A percentile compares a stretch with the other conserved stretches of the same genome.
phyloP scores from a whole-genome alignment of 2,329 filamentous ascomycete genomes.

The Fusarium sp. region DNA sequence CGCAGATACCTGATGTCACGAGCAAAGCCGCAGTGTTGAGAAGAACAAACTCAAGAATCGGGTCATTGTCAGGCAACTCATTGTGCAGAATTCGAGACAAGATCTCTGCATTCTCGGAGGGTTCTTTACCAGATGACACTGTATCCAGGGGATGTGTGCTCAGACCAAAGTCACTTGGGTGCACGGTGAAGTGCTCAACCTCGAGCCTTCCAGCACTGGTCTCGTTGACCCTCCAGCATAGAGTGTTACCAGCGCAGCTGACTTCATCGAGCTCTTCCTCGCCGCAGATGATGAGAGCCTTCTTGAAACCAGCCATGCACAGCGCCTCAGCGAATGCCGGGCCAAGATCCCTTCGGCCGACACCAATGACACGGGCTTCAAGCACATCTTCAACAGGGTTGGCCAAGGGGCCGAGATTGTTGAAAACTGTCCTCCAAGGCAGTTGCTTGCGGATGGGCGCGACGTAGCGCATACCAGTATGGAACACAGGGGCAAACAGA shows the following conservation, averaged over 20 bases:
- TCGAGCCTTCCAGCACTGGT: conserved; percentile 54
- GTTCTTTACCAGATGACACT: conserved; percentile 86
- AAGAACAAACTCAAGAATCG: conserved; percentile 90
- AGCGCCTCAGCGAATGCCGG: conserved; percentile 89
- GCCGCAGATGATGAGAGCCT: conserved; percentile 91
- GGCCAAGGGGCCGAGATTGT: conserved; percentile 89
- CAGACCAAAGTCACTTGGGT: conserved; percentile 88
- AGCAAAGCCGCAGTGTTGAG: conserved; percentile 92
- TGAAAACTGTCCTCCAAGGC: conserved; percentile 97
- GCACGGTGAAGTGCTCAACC: conserved; percentile 79
- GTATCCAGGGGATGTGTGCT: conserved; percentile 74
- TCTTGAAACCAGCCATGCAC: conserved; percentile 75
- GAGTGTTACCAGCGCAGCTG: conserved; percentile 85
- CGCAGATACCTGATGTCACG: conserved; percentile 85
- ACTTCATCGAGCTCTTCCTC: conserved; percentile 96
- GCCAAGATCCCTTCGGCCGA: conserved; percentile 86
- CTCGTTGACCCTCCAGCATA: conserved; percentile 83
- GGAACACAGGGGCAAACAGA: conserved; percentile 94
- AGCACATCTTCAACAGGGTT: conserved; percentile 87
- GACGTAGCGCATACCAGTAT: conserved; percentile 91
- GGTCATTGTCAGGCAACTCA: conserved; percentile 77
- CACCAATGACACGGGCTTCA: conserved; percentile 92
- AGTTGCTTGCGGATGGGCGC: conserved; percentile 86
- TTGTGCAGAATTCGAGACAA: conserved; percentile 78
- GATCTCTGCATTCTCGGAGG: conserved; percentile 86